Percentiles rank a stretch among this genome's conserved stretches.
Conservation (phyloP, 2,329 filamentous ascomycete species). For the Claviceps purpurea region DNA sequence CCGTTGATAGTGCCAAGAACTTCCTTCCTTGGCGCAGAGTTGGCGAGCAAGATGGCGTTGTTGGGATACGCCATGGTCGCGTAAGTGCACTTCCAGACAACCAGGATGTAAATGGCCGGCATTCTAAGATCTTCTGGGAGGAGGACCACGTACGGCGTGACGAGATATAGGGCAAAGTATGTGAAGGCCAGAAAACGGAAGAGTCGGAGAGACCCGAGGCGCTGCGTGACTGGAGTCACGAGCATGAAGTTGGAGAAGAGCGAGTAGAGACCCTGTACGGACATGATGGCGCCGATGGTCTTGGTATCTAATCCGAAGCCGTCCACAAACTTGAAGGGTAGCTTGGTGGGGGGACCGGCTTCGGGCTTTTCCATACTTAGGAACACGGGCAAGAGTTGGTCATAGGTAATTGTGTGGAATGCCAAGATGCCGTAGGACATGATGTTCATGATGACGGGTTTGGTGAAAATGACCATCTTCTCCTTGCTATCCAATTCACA, state of each 20-base stretch:
- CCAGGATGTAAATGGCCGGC: slow-evolving; percentile 59
- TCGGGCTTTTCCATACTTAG: slow-evolving; percentile 53
- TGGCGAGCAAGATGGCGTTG: slow-evolving; percentile 77
- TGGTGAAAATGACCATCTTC: slow-evolving; percentile 55
- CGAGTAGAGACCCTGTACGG: slow-evolving; percentile 78
- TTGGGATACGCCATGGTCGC: slow-evolving; percentile 84
- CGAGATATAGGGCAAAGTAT: slow-evolving; percentile 79
- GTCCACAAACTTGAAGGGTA: slow-evolving; percentile 82
- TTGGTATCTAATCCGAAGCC: slow-evolving; percentile 77
- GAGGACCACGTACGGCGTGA: slow-evolving; percentile 79
- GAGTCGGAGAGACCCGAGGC: slow-evolving; percentile 64
- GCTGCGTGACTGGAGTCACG: slow-evolving; percentile 64
- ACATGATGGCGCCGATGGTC: slow-evolving; percentile 76
- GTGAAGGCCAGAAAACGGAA: slow-evolving; percentile 70
- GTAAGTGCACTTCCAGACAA: slow-evolving; percentile 88
- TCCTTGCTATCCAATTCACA: slow-evolving; percentile 5
- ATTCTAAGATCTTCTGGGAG: slow-evolving; percentile 60
- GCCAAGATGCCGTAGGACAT: slow-evolving; percentile 83
- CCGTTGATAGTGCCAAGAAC: slow-evolving; percentile 90
- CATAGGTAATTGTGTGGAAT: slow-evolving; percentile 94
- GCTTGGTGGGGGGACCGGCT: slow-evolving; percentile 33
- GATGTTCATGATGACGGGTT: slow-evolving; percentile 75
- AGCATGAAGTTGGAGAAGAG: slow-evolving; percentile 75
- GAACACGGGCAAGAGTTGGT: slow-evolving; percentile 86
- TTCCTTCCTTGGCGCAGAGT: slow-evolving; percentile 70